Evolutionary conservation across 2,329 filamentous ascomycete genomes (phyloP).

Genomic region (Ophiostoma sp.): DNA sequence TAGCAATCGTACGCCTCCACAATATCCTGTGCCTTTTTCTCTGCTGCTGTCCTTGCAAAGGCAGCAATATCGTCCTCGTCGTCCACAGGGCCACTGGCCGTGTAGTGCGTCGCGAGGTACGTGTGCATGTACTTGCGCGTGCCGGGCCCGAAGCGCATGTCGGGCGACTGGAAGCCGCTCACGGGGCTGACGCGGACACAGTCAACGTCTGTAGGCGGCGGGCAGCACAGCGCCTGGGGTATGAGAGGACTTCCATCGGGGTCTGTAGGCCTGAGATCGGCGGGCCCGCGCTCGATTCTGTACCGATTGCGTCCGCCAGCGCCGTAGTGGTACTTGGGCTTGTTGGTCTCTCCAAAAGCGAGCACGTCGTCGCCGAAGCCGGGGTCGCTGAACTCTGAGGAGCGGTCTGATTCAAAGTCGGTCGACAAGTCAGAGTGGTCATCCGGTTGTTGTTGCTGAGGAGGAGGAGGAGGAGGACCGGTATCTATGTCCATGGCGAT

Average conservation of each 20-base stretch:
- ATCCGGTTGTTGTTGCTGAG: neutral
- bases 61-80: neutral
- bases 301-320: neutral
- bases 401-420: neutral
- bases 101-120: neutral
- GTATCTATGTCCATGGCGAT: neutral
- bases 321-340: neutral
- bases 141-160: slow-evolving; percentile 24
- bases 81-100: neutral
- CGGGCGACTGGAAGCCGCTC: slow-evolving; percentile 31
- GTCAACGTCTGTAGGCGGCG: slow-evolving; percentile 21
- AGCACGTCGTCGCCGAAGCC: neutral
- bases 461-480: neutral
- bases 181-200: slow-evolving; percentile 30
- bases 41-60: no score
- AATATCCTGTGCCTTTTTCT: neutral
- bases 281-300: neutral
- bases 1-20: neutral
- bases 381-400: neutral
- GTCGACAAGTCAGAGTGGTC: neutral
- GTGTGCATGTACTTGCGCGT: neutral
- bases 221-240: slow-evolving; percentile 1
- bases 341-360: neutral
- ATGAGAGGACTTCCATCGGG: neutral
- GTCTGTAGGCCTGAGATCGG: neutral